phyloP scores from a whole-genome alignment of 345 rosid species.

The Lepidium aucheri region DNA sequence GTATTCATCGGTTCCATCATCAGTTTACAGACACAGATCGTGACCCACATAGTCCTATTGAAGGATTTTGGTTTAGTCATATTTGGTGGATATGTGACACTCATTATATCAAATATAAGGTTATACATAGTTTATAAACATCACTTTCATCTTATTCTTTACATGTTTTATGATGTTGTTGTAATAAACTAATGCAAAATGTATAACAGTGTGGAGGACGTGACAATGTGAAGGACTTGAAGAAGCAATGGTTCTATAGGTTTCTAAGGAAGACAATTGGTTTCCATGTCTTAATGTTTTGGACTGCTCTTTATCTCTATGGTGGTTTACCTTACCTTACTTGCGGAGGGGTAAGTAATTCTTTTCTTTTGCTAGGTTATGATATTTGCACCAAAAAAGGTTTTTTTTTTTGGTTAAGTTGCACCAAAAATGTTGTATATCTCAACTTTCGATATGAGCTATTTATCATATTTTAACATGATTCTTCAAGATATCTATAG shows the following conservation, averaged over 20 bases:
- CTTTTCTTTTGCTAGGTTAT: too few species aligned
- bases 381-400: too few species aligned
- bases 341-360: constrained; percentile 62
- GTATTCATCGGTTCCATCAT: constrained; percentile 87
- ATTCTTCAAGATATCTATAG: too few species aligned
- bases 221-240: constrained; percentile 73
- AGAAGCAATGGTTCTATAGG: constrained; percentile 67
- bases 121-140: neutral
- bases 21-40: constrained; percentile 69
- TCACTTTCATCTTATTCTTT: neutral
- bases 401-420: too few species aligned
- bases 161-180: neutral
- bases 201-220: constrained; percentile 32
- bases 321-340: constrained; percentile 77
- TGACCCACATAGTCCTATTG: constrained; percentile 84
- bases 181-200: neutral
- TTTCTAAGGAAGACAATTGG: constrained; percentile 47
- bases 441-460: too few species aligned
- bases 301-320: constrained; percentile 36
- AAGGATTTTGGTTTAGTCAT: constrained; percentile 89
- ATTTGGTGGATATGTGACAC: constrained; percentile 69
- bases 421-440: neutral
- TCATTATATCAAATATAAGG: constrained; percentile 38
- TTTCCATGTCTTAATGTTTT: constrained; percentile 55
- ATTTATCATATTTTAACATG: too few species aligned